Base-by-base conservation (phyloP, 768 basidiomycete species). In the Russula sp. region DNA sequence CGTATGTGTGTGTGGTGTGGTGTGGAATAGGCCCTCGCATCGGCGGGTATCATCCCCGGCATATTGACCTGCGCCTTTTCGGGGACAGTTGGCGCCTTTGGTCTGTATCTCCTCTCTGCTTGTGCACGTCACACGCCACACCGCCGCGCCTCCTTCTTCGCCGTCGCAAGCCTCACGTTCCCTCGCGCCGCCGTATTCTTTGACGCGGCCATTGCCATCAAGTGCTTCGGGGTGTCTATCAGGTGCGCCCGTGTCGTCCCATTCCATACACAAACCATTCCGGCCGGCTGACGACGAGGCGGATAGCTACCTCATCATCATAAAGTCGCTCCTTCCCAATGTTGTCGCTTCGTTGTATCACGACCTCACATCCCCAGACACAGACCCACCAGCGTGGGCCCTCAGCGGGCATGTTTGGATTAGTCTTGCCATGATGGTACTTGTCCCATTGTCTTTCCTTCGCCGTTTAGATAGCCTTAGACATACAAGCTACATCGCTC, bases 151-250 rank as follows among this genome's bases (percentile, higher is more conserved):
- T 93, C 90, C 7, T 96, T 94, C 73, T 92, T 92, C 66, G 84
- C 87, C 14, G 76, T 95, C 20, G 81, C 90, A 1, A 81, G 88
- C 70, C 75, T 98, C 65, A 96, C 96, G 0, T 97, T 93, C 72
- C 96, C 96, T 2, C 83, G 80, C 47, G 90, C 88, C 0, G 89
- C 88, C 0, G 77, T 92, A 42, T 90, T 92, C 72, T 96, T 98
- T 69, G 96, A 98, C 72, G 86, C 85, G 4, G 96, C 95, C 13
- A 93, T 98, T 67, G 93, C 93, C 10, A 87, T 86, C 71, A 98
- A 98, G 72, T 98, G 96, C 73, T 97, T 97, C 70, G 96, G 96
- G 20, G 96, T 98, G 3, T 93, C 91, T 38, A 86, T 95, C 68
- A 93, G 92, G 83, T 93, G 54, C 32, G 54, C 53, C 74, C 49